These are phyloP conservation scores for Kazachstania bromeliacearum DNA, from an alignment of 805 yeast genomes.

Conservation along the genomic window DNA sequence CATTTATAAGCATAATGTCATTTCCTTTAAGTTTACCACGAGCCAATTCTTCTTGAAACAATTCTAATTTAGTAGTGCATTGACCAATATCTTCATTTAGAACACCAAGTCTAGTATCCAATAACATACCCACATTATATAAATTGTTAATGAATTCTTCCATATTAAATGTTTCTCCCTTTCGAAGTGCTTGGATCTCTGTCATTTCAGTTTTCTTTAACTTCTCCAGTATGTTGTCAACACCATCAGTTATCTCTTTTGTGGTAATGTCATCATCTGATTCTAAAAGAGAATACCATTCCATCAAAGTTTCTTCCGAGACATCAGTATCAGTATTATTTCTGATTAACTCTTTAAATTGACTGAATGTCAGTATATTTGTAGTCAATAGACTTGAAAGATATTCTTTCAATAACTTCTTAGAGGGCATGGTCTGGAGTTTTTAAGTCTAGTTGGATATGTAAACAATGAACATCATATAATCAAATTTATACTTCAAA, in stretches of 20 bases:
- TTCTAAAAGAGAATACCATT: conserved; percentile 1
- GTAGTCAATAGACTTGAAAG: neutral
- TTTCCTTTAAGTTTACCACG: conserved; percentile 1
- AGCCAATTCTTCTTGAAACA: conserved; percentile 6
- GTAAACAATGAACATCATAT: too few species aligned
- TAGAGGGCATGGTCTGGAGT: neutral
- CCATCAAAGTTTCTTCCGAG: neutral
- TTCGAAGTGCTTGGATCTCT: conserved; percentile 8
- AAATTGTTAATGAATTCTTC: conserved; percentile 15
- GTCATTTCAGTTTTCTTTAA: conserved; percentile 8
- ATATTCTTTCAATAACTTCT: neutral
- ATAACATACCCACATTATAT: conserved; percentile 11
- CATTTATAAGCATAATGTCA: neutral
- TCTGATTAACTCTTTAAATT: neutral
- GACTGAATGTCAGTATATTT: neutral
- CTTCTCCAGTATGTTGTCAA: conserved; percentile 40
- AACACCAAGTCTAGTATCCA: conserved; percentile 7
- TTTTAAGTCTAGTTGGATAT: too few species aligned
- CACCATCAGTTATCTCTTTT: conserved; percentile 55
- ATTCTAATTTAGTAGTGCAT: conserved; percentile 3
- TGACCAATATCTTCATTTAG: conserved; percentile 7
- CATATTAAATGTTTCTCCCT: conserved; percentile 11
- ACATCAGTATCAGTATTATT: neutral
- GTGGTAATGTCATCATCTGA: conserved; percentile 38
- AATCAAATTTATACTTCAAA: too few species aligned